phyloP scores from a whole-genome alignment of 768 basidiomycete genomes.

The Boletellus ananiceps region DNA sequence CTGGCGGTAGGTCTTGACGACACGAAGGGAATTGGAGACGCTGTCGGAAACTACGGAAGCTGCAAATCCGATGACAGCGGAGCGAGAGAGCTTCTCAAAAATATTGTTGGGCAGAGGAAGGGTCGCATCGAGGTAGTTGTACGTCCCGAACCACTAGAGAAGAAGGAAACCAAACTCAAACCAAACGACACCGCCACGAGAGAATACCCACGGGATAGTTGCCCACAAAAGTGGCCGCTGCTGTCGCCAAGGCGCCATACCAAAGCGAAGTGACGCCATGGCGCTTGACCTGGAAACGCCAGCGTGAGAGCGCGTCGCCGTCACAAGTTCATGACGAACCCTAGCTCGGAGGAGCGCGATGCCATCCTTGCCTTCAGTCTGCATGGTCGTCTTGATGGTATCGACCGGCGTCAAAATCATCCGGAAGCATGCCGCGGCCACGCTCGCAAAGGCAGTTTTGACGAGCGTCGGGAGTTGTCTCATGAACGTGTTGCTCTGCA shows the following conservation, averaged over 20 bases:
- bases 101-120: constrained; percentile 56
- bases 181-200: background rate
- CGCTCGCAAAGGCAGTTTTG: constrained; percentile 75
- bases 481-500: constrained; percentile 72
- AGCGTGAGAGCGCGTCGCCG: background rate
- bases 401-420: constrained; percentile 93
- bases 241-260: constrained; percentile 91
- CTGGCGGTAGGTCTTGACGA: constrained; percentile 94
- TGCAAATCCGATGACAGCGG: constrained; percentile 87
- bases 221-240: constrained; percentile 90
- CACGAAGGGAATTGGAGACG: constrained; percentile 82
- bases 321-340: constrained; percentile 29
- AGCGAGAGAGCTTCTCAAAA: constrained; percentile 60
- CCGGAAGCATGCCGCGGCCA: constrained; percentile 79
- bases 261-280: constrained; percentile 79
- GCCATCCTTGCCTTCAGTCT: constrained; percentile 79
- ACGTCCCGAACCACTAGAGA: constrained; percentile 74
- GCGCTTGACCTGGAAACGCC: constrained; percentile 48
- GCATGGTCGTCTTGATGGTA: constrained; percentile 92
- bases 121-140: constrained; percentile 68
- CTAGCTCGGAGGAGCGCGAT: constrained; percentile 61
- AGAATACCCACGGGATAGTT: constrained; percentile 65
- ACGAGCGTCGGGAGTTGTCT: constrained; percentile 54
- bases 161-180: constrained; percentile 2
- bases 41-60: constrained; percentile 86